Percentiles rank a stretch among this genome's conserved stretches.
Conservation (phyloP, 2,329 filamentous ascomycete genomes). For the Aspergillus thermomutatus region DNA sequence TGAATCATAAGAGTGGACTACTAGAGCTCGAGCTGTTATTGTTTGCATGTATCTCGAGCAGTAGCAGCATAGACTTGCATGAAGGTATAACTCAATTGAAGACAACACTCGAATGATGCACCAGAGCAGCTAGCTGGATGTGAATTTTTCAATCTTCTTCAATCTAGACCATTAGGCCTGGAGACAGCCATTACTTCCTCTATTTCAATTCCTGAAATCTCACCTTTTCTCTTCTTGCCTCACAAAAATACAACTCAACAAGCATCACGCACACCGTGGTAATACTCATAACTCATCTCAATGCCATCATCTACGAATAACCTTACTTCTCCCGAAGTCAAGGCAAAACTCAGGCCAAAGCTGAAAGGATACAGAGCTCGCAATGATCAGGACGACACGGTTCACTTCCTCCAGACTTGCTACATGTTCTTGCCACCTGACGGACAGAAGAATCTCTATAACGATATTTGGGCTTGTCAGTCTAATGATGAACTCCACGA, state of each 20-base stretch:
- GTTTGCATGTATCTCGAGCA: not conserved
- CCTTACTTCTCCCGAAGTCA: not conserved
- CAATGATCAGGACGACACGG: slow-evolving; percentile 1
- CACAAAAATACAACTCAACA: not conserved
- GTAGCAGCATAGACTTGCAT: not conserved
- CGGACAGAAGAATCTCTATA: slow-evolving; percentile 13
- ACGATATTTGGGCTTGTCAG: slow-evolving; percentile 12
- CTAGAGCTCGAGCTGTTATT: not conserved
- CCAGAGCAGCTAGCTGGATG: not conserved
- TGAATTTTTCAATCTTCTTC: not conserved
- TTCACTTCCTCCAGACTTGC: slow-evolving; percentile 9
- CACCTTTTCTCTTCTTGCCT: not conserved
- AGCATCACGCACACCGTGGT: not conserved
- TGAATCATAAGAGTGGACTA: not conserved
- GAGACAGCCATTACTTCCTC: not conserved
- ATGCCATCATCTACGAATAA: not conserved
- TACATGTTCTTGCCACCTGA: slow-evolving; percentile 10
- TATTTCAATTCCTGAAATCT: not conserved
- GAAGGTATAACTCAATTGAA: not conserved
- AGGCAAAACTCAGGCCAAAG: not conserved
- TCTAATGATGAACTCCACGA: slow-evolving; percentile 12
- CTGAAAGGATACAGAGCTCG: not conserved
- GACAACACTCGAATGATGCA: not conserved
- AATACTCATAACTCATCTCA: not conserved
- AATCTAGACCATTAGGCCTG: not conserved